These are phyloP conservation scores for Oryza nivara DNA, from an alignment of 176 grass and related monocot species.

Conservation along the genomic window DNA sequence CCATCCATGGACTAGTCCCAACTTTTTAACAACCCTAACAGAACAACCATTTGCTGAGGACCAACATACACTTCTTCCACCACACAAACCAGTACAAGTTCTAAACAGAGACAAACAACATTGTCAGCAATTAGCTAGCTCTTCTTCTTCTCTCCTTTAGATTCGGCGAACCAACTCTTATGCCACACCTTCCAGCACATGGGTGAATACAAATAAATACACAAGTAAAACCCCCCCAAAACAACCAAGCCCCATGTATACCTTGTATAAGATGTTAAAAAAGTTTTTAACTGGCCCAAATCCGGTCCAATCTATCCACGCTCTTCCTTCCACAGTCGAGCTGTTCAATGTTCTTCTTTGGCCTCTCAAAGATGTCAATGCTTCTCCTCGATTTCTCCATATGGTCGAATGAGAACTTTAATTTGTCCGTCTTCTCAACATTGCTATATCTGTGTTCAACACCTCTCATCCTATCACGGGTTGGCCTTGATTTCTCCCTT, in stretches of 20 bases:
- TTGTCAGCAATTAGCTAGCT: conserved; percentile 40
- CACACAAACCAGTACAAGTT: conserved; percentile 32
- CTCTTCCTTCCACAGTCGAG: conserved; percentile 74
- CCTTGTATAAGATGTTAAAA: conserved; percentile 50
- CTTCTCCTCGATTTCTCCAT: conserved; percentile 87
- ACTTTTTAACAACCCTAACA: conserved; percentile 29
- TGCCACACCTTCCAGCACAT: conserved; percentile 40
- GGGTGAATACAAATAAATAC: conserved; percentile 48
- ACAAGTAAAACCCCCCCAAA: conserved; percentile 43
- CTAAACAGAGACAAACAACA: conserved; percentile 33
- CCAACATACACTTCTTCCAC: conserved; percentile 22
- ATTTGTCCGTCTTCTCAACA: conserved; percentile 69
- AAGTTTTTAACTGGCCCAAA: conserved; percentile 55
- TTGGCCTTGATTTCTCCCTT: conserved; percentile 62
- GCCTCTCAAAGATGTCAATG: conserved; percentile 67
- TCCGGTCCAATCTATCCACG: conserved; percentile 81
- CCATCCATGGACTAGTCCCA: conserved; percentile 1
- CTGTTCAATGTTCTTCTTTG: conserved; percentile 68
- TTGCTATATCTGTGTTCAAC: conserved; percentile 73
- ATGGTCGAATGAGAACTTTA: conserved; percentile 71
- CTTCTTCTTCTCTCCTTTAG: conserved; percentile 17
- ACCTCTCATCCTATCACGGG: conserved; percentile 50
- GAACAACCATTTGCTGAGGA: conserved; percentile 27
- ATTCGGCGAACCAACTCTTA: conserved; percentile 29
- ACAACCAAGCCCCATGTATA: conserved; percentile 50